A percentile compares a stretch with the other conserved stretches of the same genome.
Evolutionary conservation across 495 filamentous ascomycete species (phyloP).

Genomic region (Alectoria sarmentosa): DNA sequence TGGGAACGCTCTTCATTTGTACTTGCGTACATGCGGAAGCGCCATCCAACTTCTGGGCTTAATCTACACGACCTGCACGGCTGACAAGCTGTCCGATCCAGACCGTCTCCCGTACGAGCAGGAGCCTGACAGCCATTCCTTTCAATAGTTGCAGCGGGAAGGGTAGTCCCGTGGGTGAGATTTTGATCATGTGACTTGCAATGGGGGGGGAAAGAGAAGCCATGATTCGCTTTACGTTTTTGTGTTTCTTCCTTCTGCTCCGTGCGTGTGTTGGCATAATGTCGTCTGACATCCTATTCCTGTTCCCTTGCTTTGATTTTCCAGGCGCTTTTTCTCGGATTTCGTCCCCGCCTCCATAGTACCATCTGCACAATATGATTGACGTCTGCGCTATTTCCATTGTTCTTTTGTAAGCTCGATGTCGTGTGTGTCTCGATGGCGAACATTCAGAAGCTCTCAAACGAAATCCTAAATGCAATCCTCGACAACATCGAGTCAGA

Average conservation of each 20-base stretch:
- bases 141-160: conserved; percentile 22
- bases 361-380: background rate
- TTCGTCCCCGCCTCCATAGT: conserved; percentile 2
- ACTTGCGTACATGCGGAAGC: conserved; percentile 6
- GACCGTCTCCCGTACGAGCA: conserved; percentile 9
- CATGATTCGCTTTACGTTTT: conserved; percentile 20
- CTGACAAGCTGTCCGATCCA: conserved; percentile 14
- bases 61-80: conserved; percentile 8
- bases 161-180: conserved; percentile 22
- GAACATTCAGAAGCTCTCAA: conserved; percentile 46
- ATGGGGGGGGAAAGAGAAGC: conserved; percentile 6
- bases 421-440: conserved; percentile 20
- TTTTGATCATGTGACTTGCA: conserved; percentile 29
- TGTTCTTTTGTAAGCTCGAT: background rate
- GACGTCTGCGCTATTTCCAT: background rate
- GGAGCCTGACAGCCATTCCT: conserved; percentile 9
- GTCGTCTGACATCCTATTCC: conserved; percentile 24
- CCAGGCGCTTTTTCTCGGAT: background rate
- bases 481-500: conserved; percentile 46
- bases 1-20: conserved; percentile 7
- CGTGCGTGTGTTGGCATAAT: conserved; percentile 28
- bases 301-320: conserved; percentile 10
- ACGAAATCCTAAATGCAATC: conserved; percentile 56
- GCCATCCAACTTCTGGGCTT: conserved; percentile 10
- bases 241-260: conserved; percentile 21